Percentiles rank a stretch among this genome's conserved stretches.
Evolutionary conservation across 495 filamentous ascomycete genomes (phyloP).

Genomic region (Annulohypoxylon nitens): DNA sequence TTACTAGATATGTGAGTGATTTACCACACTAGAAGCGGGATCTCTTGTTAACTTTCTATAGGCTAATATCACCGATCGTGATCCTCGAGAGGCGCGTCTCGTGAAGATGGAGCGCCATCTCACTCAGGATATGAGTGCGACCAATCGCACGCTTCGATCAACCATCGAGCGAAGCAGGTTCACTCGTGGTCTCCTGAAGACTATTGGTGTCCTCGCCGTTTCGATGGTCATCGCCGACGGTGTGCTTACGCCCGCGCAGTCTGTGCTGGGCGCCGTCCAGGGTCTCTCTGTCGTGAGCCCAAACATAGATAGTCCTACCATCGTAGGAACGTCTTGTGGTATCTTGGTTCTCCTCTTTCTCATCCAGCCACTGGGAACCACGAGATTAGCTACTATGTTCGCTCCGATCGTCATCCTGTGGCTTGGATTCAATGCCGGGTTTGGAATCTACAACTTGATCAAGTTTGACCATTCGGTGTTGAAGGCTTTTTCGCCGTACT

Average conservation of each 20-base stretch:
- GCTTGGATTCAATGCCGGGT: constrained; percentile 74
- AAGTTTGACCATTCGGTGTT: constrained; percentile 74
- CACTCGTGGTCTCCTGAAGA: constrained; percentile 68
- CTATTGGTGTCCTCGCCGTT: constrained; percentile 77
- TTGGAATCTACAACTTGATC: constrained; percentile 78
- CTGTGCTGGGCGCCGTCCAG: constrained; percentile 78
- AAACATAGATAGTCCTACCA: constrained; percentile 63
- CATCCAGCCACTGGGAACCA: constrained; percentile 77
- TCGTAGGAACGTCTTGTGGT: constrained; percentile 76
- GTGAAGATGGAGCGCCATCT: constrained; percentile 71
- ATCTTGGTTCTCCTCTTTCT: constrained; percentile 77
- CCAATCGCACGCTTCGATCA: constrained; percentile 66
- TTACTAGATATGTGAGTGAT: constrained; percentile 73
- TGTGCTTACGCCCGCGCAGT: constrained; percentile 77
- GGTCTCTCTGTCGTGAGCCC: constrained; percentile 67
- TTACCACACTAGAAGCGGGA: background rate
- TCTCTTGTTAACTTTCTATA: constrained; percentile 35
- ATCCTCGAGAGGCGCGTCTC: constrained; percentile 63
- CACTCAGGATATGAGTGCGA: constrained; percentile 65
- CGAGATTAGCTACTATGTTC: constrained; percentile 73
- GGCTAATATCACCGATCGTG: constrained; percentile 68
- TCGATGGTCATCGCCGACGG: constrained; percentile 78
- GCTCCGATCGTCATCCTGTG: constrained; percentile 81
- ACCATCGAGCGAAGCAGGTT: constrained; percentile 69
- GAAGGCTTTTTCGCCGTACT: constrained; percentile 77